phyloP scores from a whole-genome alignment of 495 filamentous ascomycete genomes.

The Aspergillus sclerotiicarbonarius region DNA sequence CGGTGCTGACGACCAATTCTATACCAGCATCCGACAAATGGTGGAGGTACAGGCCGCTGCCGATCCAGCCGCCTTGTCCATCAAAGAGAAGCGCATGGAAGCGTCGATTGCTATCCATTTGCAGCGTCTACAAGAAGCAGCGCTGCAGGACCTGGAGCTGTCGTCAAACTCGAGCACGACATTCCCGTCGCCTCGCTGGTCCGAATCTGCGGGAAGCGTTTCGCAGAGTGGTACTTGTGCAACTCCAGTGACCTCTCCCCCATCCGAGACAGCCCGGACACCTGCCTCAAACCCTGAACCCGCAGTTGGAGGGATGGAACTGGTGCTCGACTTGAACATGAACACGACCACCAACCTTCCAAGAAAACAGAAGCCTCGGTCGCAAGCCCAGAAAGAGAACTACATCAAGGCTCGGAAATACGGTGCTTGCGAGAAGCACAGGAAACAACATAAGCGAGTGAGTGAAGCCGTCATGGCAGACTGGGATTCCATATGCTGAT shows the following conservation, averaged over 20 bases:
- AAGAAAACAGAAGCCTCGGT: slow-evolving; percentile 47
- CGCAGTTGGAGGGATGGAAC: slow-evolving; percentile 28
- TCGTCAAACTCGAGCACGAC: slow-evolving; percentile 34
- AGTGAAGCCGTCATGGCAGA: slow-evolving; percentile 10
- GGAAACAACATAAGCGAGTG: slow-evolving; percentile 49
- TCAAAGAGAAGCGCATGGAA: slow-evolving; percentile 47
- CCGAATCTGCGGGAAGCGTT: slow-evolving; percentile 29
- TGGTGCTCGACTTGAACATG: slow-evolving; percentile 51
- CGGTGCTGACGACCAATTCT: slow-evolving; percentile 19
- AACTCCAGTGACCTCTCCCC: slow-evolving; percentile 19
- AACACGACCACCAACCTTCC: slow-evolving; percentile 43
- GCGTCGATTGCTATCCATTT: slow-evolving; percentile 44
- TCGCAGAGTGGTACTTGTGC: slow-evolving; percentile 22
- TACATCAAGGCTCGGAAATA: slow-evolving; percentile 49
- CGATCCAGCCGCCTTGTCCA: slow-evolving; percentile 32
- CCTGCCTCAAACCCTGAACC: slow-evolving; percentile 17
- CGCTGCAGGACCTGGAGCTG: slow-evolving; percentile 29
- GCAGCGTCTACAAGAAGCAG: slow-evolving; percentile 36
- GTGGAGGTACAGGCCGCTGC: slow-evolving; percentile 42
- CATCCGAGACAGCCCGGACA: slow-evolving; percentile 20
- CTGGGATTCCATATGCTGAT: slow-evolving; percentile 17
- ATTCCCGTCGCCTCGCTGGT: slow-evolving; percentile 40
- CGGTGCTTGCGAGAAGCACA: slow-evolving; percentile 48
- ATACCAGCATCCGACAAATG: slow-evolving; percentile 33
- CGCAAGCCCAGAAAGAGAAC: slow-evolving; percentile 46